Evolutionary conservation across 805 yeast genomes (phyloP), one percentile per base, ranked within the genome.

Genomic region (Maudiozyma turicensis): DNA sequence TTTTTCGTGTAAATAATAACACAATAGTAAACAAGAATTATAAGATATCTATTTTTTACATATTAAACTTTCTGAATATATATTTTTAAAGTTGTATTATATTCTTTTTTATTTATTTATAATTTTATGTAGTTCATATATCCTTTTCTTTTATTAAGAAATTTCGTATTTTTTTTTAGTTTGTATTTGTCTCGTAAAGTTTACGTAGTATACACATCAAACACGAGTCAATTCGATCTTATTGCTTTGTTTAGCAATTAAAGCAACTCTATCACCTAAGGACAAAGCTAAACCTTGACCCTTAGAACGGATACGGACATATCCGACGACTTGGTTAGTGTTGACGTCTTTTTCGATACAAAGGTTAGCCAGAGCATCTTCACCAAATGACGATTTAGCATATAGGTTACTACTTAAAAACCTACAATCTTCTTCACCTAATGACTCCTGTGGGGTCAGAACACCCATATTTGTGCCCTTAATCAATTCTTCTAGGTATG

Each of bases 231-330:
- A 53, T 38, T 56, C 55, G 31, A 72, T 65, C 49, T 68, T 70
- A 50, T 72, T 74, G 45, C 72, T 69, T 62, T 76, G 75, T 53
- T 84, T 78, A 43, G 91, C 84, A 65, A 88, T 79, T 48, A 86
- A 74, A 47, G 96, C 95, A 48, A 91, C 93, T 59, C 89, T 80
- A 61, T 93, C 98, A 54, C 99, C 99, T 58, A 95, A 74, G 2
- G 95, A 83, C 54, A 95, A 73, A 7, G 99, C 99, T 55, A 95
- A 76, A 5, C 99, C 99, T 73, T 95, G 98, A 26, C 97, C 96
- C 77, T 91, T 90, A 14, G 97, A 85, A 70, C 99, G 81, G 60
- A 93, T 90, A 71, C 99, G 82, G 43, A 90, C 95, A 63, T 90
- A 95, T 8, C 99, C 99, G 51, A 86, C 78, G 49, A 89, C 82